Conservation (phyloP, 2,329 filamentous ascomycete genomes). For the Fusarium sp. region DNA sequence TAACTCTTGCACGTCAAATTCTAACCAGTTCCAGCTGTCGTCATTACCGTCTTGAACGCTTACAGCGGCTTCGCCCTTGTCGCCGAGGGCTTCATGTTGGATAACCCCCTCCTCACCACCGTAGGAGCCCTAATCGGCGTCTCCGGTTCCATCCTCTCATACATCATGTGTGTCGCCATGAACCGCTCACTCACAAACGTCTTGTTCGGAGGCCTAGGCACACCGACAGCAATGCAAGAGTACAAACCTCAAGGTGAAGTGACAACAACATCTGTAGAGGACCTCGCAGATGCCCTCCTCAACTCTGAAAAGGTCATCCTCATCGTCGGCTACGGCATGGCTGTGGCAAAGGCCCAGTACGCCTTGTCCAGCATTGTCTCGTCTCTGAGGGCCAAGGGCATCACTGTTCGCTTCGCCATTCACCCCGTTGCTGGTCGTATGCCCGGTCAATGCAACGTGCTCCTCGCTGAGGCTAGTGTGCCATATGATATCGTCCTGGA, state of each 20-base stretch:
- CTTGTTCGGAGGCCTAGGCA: constrained; percentile 83
- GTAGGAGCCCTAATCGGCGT: constrained; percentile 90
- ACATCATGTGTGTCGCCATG: constrained; percentile 91
- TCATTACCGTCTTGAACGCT: constrained; percentile 90
- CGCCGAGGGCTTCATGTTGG: constrained; percentile 91
- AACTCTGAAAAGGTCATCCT: constrained; percentile 89
- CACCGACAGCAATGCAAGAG: constrained; percentile 68
- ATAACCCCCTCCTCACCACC: constrained; percentile 86
- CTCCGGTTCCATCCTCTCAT: constrained; percentile 88
- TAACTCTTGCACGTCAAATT: not conserved
- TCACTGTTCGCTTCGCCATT: constrained; percentile 89
- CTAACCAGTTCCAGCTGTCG: constrained; percentile 66
- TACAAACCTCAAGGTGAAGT: constrained; percentile 85
- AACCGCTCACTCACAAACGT: constrained; percentile 91
- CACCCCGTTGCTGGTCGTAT: constrained; percentile 92
- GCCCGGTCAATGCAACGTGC: constrained; percentile 93
- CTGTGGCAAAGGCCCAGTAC: constrained; percentile 93
- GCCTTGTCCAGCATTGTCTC: constrained; percentile 86
- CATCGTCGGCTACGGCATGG: constrained; percentile 93
- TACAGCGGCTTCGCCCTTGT: constrained; percentile 93
- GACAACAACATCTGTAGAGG: constrained; percentile 82
- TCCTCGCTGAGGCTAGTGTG: constrained; percentile 88
- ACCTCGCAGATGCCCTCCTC: constrained; percentile 80
- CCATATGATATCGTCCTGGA: constrained; percentile 93
- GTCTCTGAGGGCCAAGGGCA: constrained; percentile 77